Evolutionary conservation across 257 asterid genomes (phyloP).

Genomic region (Echium plantagineum): DNA sequence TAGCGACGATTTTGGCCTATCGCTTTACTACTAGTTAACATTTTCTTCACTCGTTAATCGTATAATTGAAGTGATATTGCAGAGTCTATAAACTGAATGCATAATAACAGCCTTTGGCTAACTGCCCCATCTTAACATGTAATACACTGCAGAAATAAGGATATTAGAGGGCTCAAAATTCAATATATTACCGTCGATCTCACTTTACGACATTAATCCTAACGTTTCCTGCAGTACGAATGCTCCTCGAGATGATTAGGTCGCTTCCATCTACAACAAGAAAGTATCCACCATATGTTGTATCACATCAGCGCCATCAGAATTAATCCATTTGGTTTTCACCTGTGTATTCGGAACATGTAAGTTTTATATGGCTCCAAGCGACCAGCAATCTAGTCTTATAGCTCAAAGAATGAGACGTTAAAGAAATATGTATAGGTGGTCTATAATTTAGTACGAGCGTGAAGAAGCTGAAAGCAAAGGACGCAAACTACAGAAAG

Average conservation of each 20-base stretch:
- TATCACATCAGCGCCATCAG: slow-evolving; percentile 55
- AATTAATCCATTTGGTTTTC: slow-evolving; percentile 35
- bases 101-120: too few relatives aligned
- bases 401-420: background rate
- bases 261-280: slow-evolving; percentile 19
- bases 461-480: background rate
- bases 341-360: slow-evolving; percentile 30
- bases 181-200: background rate
- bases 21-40: too few relatives aligned
- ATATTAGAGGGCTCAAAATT: background rate
- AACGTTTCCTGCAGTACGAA: background rate
- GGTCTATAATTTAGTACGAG: background rate
- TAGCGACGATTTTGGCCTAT: too few relatives aligned
- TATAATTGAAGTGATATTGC: too few relatives aligned
- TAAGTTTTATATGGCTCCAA: background rate
- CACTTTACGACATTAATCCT: background rate
- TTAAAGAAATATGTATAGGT: background rate
- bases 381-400: background rate
- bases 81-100: too few relatives aligned
- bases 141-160: too few relatives aligned
- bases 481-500: background rate
- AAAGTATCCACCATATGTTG: slow-evolving; percentile 66
- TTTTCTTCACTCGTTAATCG: too few relatives aligned
- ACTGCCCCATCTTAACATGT: too few relatives aligned
- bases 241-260: background rate